Base-by-base conservation (phyloP, 805 yeast genomes). In the Candida anglica region DNA sequence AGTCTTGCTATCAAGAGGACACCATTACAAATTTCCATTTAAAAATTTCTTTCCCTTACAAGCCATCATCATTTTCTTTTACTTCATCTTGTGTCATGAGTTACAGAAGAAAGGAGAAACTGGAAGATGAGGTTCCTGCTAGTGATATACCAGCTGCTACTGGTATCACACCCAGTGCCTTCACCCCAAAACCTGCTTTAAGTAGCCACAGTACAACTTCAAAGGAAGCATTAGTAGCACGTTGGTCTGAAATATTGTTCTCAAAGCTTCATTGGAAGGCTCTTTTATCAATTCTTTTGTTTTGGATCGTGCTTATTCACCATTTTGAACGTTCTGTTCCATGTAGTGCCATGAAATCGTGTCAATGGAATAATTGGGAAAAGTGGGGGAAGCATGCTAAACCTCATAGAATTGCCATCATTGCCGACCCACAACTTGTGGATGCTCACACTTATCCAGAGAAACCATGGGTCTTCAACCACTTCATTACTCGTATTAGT, bases 391-490 rank as follows among this genome's bases (percentile, higher is more conserved):
- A 53, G 4, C 41, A 48, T 17, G 48, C 43, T 3, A 16, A 24
- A 1, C 71, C 76, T 2, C 77, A 75, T 47, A 56, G 76, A 37
- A 66, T 84, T 5, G 63, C 59, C 2, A 19, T 93, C 9, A 69
- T 86, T 22, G 98, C 97, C 0, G 99, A 93, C 52, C 98, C 98
- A 0, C 99, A 93, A 56, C 69, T 93, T 27, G 82, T 93, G 48
- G 99, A 93, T 52, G 82, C 70, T 17, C 77, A 84, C 56, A 84
- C 98, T 0, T 93, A 93, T 53, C 95, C 95, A 0, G 79, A 75
- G 3, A 63, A 88, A 46, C 76, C 81, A 14, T 42, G 61, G 27
- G 17, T 65, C 3, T 53, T 75, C 16, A 72, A 73, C 52, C 69
- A 63, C 44, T 42, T 86, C n/a, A 75, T 93, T 1, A 69, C 73